Conservation (phyloP, 2,329 filamentous ascomycete genomes). For the Zalaria sp. region DNA sequence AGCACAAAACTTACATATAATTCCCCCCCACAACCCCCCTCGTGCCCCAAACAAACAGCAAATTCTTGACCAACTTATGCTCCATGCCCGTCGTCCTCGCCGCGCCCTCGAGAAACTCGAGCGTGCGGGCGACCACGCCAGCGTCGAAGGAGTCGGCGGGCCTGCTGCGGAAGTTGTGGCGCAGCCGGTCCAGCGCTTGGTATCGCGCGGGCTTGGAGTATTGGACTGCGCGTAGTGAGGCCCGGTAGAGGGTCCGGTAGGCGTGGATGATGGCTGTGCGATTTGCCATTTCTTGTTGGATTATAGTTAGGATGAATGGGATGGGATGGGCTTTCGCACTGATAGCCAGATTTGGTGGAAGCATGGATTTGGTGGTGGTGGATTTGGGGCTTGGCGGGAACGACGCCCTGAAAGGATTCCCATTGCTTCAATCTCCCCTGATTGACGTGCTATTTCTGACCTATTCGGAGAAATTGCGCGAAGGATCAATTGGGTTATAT, state of each 20-base stretch:
- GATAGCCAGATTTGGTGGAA: not conserved
- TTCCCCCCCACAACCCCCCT: no score
- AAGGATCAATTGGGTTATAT: no score
- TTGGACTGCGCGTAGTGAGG: constrained; percentile 54
- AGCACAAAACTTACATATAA: no score
- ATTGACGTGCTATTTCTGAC: no score
- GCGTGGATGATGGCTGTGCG: constrained; percentile 36
- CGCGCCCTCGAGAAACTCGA: constrained; percentile 57
- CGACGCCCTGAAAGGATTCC: no score
- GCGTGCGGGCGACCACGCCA: constrained; percentile 42
- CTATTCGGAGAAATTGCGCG: no score
- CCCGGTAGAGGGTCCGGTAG: constrained; percentile 57
- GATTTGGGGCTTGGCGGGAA: no score
- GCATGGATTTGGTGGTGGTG: no score
- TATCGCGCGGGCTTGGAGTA: constrained; percentile 56
- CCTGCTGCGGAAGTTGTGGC: constrained; percentile 24
- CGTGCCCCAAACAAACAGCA: constrained; percentile 33
- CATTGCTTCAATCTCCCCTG: no score
- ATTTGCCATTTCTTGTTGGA: not conserved
- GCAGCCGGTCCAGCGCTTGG: constrained; percentile 39
- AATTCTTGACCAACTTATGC: constrained; percentile 57
- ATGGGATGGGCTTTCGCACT: not conserved
- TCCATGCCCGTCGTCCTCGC: constrained; percentile 51
- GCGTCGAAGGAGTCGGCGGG: constrained; percentile 16
- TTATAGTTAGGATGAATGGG: not conserved